Evolutionary conservation across 2,329 filamentous ascomycete genomes (phyloP), one percentile per base, ranked within the genome.

Genomic region (Conoideocrella luteorostrata): DNA sequence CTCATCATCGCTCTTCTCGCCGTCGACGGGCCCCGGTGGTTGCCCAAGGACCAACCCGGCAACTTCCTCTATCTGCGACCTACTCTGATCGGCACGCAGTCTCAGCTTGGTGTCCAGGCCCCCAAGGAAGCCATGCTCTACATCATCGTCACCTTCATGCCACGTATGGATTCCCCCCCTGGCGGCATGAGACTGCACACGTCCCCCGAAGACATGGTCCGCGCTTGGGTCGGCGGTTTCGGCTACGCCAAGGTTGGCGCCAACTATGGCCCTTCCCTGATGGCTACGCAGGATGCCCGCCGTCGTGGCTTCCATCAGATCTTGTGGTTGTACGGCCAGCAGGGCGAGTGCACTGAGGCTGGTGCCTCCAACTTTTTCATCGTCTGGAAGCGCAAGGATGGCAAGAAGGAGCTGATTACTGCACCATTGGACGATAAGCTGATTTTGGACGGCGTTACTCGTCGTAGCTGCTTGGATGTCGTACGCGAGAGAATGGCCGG

Each of bases 281-380:
- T 88, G 43, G 86, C 88, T 4, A 89, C 89, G 39, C 75, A 75
- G 15, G 85, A 90, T 63, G 90, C 90, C 3, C 71, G 81, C 44
- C 70, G 69, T 10, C 68, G 77, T 32, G 90, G 91, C 0, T 96
- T 81, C 66, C 79, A 91, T 59, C 91, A 96, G 73, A 84, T 96
- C 44, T 76, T 96, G n/a, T 96, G 90, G 90, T 75, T 96, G 40
- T 93, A 95, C 57, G 88, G 88, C 2, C 65, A 78, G 32, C 75
- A 91, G 53, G 78, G 78, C 41, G 78, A 80, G 59, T 89, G 94
- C 50, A 96, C 90, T 2, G 90, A 96, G 70, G 90, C 90, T 2
- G 90, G 90, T 4, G 90, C 88, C 11, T 87, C 81, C 57, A 96
- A 96, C 68, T 95, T 95, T 69, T 95, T 96, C 58, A 72, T 95